A percentile compares a stretch with the other conserved stretches of the same genome.
Evolutionary conservation across 169 alveolate species (phyloP).

Genomic region (Miamiensis avidus): DNA sequence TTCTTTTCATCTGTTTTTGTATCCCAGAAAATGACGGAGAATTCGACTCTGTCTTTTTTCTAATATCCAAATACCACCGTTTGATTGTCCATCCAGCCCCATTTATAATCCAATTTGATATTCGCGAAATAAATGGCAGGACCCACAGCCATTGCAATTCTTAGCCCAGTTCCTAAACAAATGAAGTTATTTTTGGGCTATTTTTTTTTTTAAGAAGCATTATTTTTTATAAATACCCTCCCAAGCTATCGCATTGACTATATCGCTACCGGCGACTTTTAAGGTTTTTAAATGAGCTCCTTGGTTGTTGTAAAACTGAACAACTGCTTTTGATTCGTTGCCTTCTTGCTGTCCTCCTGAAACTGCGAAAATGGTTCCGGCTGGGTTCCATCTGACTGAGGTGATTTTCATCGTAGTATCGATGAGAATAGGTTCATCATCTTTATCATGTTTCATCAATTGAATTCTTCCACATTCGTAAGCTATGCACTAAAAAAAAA

Average conservation of each 20-base stretch:
- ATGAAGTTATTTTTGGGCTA: slow-evolving; percentile 22
- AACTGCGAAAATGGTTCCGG: slow-evolving; percentile 85
- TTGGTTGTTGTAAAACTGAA: slow-evolving; percentile 77
- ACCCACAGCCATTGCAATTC: slow-evolving; percentile 86
- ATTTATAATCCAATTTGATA: slow-evolving; percentile 85
- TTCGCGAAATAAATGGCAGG: slow-evolving; percentile 84
- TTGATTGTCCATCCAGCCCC: slow-evolving; percentile 79
- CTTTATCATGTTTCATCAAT: slow-evolving; percentile 86
- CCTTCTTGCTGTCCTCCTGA: slow-evolving; percentile 71
- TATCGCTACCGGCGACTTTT: slow-evolving; percentile 76
- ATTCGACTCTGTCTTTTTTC: slow-evolving; percentile 83
- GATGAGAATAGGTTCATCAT: slow-evolving; percentile 73
- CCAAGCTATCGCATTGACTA: slow-evolving; percentile 29
- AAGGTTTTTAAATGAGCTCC: slow-evolving; percentile 87
- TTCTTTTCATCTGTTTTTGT: slow-evolving; percentile 64
- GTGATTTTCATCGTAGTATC: slow-evolving; percentile 81
- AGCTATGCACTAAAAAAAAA: slow-evolving; percentile 56
- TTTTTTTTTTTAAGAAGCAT: not conserved
- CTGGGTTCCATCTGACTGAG: slow-evolving; percentile 79
- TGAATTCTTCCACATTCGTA: slow-evolving; percentile 88
- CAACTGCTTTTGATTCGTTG: slow-evolving; percentile 73
- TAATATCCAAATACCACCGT: slow-evolving; percentile 88
- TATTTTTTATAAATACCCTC: not conserved
- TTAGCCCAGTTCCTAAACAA: slow-evolving; percentile 89
- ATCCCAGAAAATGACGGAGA: slow-evolving; percentile 90